Base-by-base conservation (phyloP, 352 stramenopile genomes). In the Blastocystis sp. region DNA sequence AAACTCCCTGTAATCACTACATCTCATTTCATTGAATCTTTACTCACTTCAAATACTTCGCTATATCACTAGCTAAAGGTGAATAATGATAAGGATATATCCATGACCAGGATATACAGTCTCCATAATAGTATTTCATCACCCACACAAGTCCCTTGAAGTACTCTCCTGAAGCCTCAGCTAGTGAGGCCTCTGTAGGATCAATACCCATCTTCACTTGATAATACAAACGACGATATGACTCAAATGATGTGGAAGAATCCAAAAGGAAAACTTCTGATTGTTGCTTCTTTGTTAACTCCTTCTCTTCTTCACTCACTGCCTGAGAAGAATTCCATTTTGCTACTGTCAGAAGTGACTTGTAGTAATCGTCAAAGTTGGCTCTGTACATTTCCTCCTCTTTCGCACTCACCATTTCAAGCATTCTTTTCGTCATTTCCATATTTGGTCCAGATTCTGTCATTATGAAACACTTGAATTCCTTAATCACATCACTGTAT, bases 71-170 rank as follows among this genome's bases (percentile, higher is more conserved):
- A 22, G 98, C 93, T 93, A 99, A 99, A 2, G 97, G 97, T 7
- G 96, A 95, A 90, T 99, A 99, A 91, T 99, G 97, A 90, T 98
- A 98, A 4, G 96, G 96, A 90, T 97, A 99, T 90, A 97, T 99
- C 97, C 97, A 99, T 35, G 94, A 95, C 97, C 97, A 99, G 4
- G 94, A 98, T 73, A 93, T 93, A 80, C 95, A 96, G 0, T 96
- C 97, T 57, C 92, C 90, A 92, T 99, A 99, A 91, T 99, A 99
- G 91, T 99, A 99, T 82, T 94, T 95, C 94, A 99, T 98, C 15
- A 99, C 96, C 97, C 97, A 99, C 91, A 95, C 98, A 33, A 99
- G 92, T n/a, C 97, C 97, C 91, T 98, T 93, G 48, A 99, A 95
- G 91, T 99, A 99, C 5, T 81, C 69, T 7, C 15, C 17, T 11